Percentiles rank a stretch among this genome's conserved stretches.
Evolutionary conservation across 805 yeast genomes (phyloP).

Genomic region (Saccharomycodes ludwigii): DNA sequence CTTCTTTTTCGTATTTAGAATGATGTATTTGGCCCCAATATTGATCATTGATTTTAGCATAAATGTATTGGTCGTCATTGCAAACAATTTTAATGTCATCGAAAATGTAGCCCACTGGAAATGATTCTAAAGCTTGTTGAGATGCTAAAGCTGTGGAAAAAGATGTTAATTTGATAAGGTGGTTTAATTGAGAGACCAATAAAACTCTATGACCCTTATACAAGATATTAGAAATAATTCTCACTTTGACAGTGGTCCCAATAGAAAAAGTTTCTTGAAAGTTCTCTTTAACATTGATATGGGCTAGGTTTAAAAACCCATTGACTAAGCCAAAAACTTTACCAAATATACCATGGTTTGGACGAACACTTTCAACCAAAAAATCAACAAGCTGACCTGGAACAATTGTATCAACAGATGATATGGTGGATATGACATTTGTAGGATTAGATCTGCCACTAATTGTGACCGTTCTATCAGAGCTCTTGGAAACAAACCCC

Average conservation of each 20-base stretch:
- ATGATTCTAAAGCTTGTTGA: constrained; percentile 41
- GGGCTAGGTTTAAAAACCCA: constrained; percentile 59
- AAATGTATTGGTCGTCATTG: constrained; percentile 43
- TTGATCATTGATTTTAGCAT: constrained; percentile 43
- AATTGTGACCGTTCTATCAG: constrained; percentile 36
- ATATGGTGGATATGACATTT: constrained; percentile 37
- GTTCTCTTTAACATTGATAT: constrained; percentile 40
- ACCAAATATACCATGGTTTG: constrained; percentile 49
- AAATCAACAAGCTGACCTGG: constrained; percentile 82
- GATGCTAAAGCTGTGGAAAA: constrained; percentile 7
- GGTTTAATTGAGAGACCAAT: constrained; percentile 47
- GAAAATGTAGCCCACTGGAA: constrained; percentile 66
- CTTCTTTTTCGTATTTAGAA: constrained; percentile 43
- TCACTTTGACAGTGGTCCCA: constrained; percentile 57
- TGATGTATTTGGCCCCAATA: constrained; percentile 65
- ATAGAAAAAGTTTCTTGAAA: constrained; percentile 52
- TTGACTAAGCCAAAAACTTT: constrained; percentile 65
- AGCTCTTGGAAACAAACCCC: constrained; percentile 38
- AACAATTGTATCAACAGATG: constrained; percentile 66
- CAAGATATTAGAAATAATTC: constrained; percentile 47
- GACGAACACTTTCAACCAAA: constrained; percentile 43
- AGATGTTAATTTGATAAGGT: constrained; percentile 30
- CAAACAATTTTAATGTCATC: constrained; percentile 33
- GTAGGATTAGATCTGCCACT: constrained; percentile 37
- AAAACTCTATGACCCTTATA: constrained; percentile 43